Evolutionary conservation across 495 filamentous ascomycete genomes (phyloP), one percentile per base, ranked within the genome.

Genomic region (Bacidia gigantensis): DNA sequence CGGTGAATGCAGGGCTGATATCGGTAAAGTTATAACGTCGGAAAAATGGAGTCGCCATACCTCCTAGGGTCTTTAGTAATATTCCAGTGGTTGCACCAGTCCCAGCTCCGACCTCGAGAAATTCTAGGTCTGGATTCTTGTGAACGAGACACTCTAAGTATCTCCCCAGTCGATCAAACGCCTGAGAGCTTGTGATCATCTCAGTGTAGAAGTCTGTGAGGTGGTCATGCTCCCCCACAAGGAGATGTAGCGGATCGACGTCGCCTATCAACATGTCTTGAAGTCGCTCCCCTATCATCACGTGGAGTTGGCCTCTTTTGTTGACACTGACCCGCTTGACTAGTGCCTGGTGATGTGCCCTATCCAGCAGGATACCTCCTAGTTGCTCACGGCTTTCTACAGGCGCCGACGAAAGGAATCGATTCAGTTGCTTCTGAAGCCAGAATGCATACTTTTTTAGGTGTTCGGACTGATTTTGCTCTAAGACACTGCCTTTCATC

Each of bases 41-140:
- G 21, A 45, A 52, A 25, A 43, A 43, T 14, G 49, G 49, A 2
- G 23, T 22, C 2, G 20, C 24, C 12, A 23, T 46, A 11, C 26
- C n/a, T 29, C 22, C 21, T 9, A 56, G 9, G 3, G n/a, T 41
- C 32, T 56, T 17, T 9, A 56, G 29, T 3, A 56, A 20, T 1
- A 22, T 17, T 2, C 40, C 11, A 0, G 54, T 56, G 3, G 29
- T 26, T 7, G 48, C 40, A 25, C 74, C 76, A 7, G 72, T 78
- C 0, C 72, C 75, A 0, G 72, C 70, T 3, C 77, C 76, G 26
- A 81, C 64, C 51, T 79, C 76, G 1, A 79, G 64, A 11, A 75
- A 56, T 11, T 64, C 65, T 11, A 72, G 50, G n/a, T 62, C 60
- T 0, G 71, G 65, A 39, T 67, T 63, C 47, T 69, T 65, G 43